Base-by-base conservation (phyloP, 306 rosid species). In the Fragaria vesca region DNA sequence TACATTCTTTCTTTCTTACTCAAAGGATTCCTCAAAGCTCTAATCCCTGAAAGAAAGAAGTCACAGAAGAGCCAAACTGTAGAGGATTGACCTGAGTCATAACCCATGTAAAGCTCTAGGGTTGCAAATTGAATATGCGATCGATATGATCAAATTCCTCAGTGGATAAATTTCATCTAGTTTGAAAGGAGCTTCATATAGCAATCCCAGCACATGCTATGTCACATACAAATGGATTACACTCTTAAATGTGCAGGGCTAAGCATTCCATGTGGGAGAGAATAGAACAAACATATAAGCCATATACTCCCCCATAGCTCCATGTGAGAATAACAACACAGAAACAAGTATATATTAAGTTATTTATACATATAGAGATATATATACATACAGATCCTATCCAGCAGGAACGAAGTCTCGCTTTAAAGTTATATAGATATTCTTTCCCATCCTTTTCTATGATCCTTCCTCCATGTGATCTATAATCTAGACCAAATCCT, bases 191-290 rank as follows among this genome's bases (percentile, higher is more conserved):
- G 69, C 36, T 75, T 10, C 43, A 13, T 30, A n/a, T 30, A n/a
- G 70, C 18, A 70, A 76, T 63, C 72, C 71, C 75, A 58, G 79
- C 84, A 83, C 90, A 83, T 83, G 89, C 61, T 71, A 38, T 79
- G 79, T 66, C 76, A 79, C 79, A 18, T 17, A 65, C 26, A 65
- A 5, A 30, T 13, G 42, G 68, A 32, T 36, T 10, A 3, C 70
- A 7, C 24, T 65, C 70, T 65, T 65, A 16, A 36, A 65, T 36
- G 46, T 17, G 26, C 46, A 34, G 13, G 26, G 26, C 6, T 34
- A 65, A 13, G 65, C 50, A 52, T 9, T 36, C 17, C 66, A n/a
- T 52, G 81, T 83, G 83, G 61, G 70, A 81, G 76, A 60, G 32
- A 46, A 61, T 54, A 70, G 43, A 65, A 73, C 78, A 67, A 66